These are phyloP conservation scores for Pyricularia grisea DNA, from an alignment of 2,329 filamentous ascomycete species.

Conservation along the genomic window DNA sequence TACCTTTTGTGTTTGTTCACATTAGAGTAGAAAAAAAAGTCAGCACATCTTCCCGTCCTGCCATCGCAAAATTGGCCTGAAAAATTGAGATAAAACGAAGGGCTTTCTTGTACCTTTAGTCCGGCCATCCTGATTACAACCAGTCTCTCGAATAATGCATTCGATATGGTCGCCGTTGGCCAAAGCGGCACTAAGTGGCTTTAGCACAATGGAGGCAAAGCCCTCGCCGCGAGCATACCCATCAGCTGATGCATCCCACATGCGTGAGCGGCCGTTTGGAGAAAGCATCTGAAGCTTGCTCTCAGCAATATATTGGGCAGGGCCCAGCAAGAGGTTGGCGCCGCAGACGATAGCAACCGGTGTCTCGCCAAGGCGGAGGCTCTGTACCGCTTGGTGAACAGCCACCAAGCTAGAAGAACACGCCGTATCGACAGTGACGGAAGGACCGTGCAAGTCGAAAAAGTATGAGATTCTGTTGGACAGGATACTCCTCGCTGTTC, in stretches of 20 bases:
- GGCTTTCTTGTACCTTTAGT: slow-evolving; percentile 20
- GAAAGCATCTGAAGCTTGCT: slow-evolving; percentile 28
- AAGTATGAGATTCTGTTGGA: slow-evolving; percentile 21
- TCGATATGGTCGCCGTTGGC: slow-evolving; percentile 30
- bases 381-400: slow-evolving; percentile 21
- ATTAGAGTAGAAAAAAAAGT: too few species aligned
- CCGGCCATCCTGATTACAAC: slow-evolving; percentile 34
- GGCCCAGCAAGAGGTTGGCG: slow-evolving; percentile 6
- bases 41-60: too few species aligned
- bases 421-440: slow-evolving; percentile 24
- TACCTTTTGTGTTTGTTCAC: slow-evolving; percentile 19
- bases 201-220: slow-evolving; percentile 34
- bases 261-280: slow-evolving; percentile 24
- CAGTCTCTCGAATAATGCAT: slow-evolving; percentile 30
- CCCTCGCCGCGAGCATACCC: slow-evolving; percentile 47
- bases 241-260: slow-evolving; percentile 34
- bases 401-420: slow-evolving; percentile 23
- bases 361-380: slow-evolving; percentile 20
- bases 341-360: slow-evolving; percentile 19
- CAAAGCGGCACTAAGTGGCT: slow-evolving; percentile 33
- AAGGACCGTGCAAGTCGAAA: slow-evolving; percentile 25
- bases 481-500: slow-evolving; percentile 7
- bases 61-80: too few species aligned
- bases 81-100: too few species aligned
- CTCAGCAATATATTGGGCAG: slow-evolving; percentile 14